Conservation (phyloP, 2,329 filamentous ascomycete species). For the Microsporum audouinii region DNA sequence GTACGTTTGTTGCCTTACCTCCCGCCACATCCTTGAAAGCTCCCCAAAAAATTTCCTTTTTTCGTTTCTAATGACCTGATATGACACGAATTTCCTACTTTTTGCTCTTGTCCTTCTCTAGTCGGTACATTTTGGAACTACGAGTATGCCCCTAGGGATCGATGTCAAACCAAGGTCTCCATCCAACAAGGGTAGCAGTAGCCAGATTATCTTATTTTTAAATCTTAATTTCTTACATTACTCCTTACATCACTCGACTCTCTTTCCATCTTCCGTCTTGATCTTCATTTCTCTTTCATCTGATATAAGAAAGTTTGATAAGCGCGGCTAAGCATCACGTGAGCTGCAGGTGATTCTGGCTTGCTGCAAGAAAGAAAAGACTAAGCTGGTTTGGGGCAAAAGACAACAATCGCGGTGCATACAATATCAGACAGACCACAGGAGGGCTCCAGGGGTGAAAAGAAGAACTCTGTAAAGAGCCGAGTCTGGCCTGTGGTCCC, state of each 20-base stretch:
- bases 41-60: constrained; percentile 4
- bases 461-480: background rate
- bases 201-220: background rate
- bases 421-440: background rate
- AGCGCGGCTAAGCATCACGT: constrained; percentile 7
- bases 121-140: constrained; percentile 1
- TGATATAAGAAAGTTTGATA: background rate
- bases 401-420: constrained; percentile 5
- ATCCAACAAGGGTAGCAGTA: constrained; percentile 1
- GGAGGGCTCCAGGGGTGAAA: background rate
- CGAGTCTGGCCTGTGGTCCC: background rate
- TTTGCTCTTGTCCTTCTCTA: constrained; percentile 1
- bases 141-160: background rate
- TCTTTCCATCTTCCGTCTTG: background rate
- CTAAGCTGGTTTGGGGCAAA: constrained; percentile 6
- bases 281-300: background rate
- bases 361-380: background rate
- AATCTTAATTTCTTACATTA: background rate
- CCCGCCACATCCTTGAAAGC: background rate
- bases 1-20: background rate
- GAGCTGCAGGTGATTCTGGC: constrained; percentile 12
- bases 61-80: constrained; percentile 6
- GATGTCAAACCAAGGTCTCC: background rate
- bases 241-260: too few species aligned
- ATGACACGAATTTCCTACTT: constrained; percentile 7